phyloP scores from a whole-genome alignment of 75 land plant genomes.

The Pinus albicaulis region DNA sequence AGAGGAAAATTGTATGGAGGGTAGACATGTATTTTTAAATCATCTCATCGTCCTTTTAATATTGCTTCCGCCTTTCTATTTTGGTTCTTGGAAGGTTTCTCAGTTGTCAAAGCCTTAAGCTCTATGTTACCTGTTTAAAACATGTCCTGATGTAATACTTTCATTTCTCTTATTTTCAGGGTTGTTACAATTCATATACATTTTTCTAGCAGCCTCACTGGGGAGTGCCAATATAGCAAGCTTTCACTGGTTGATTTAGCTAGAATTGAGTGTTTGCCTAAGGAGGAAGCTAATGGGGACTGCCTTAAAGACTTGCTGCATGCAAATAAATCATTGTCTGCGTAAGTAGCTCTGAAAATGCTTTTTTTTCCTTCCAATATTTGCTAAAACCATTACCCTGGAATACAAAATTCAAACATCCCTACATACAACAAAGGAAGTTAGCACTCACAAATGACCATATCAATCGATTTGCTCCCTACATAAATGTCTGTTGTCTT shows the following conservation, averaged over 20 bases:
- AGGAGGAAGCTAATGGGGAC: conserved; percentile 73
- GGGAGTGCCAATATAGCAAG: conserved; percentile 77
- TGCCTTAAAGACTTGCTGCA: conserved; percentile 79
- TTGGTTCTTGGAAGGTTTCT: no score
- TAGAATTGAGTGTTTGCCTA: conserved; percentile 72
- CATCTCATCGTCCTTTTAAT: not conserved
- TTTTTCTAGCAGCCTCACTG: conserved; percentile 59
- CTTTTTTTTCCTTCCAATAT: not conserved
- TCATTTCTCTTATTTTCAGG: conserved; percentile 37
- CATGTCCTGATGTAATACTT: not conserved
- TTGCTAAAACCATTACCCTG: not conserved
- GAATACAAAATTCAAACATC: not conserved
- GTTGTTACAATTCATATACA: conserved; percentile 83
- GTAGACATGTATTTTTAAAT: not conserved
- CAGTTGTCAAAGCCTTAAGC: not conserved
- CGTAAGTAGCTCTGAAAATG: conserved; percentile 49
- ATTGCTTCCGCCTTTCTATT: not conserved
- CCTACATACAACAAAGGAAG: not conserved
- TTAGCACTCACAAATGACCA: not conserved
- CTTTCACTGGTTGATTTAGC: conserved; percentile 94
- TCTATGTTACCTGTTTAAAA: not conserved
- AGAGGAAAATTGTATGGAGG: not conserved
- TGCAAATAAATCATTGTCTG: conserved; percentile 91
- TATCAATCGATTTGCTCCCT: not conserved
- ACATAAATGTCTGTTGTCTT: not conserved